Evolutionary conservation across 805 yeast genomes (phyloP), one percentile per base, ranked within the genome.

Genomic region (Hanseniaspora guilliermondii): DNA sequence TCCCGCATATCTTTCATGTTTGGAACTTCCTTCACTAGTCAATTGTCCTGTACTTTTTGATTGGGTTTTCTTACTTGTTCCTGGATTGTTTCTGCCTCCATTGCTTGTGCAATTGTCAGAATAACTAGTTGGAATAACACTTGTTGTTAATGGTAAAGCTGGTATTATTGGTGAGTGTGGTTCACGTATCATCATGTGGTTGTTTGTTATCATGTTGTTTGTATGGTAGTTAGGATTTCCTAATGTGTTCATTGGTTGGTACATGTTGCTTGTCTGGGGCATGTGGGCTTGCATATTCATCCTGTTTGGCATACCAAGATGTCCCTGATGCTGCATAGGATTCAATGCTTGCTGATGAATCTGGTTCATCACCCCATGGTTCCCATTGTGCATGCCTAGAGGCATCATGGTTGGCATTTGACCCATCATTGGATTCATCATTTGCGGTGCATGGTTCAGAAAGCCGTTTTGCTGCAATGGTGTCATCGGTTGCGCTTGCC

Each of bases 1-100:
- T 4, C 54, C 54, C 36, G 54, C 54, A 19, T 50, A 50, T 44
- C 46, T 42, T n/a, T 42, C 47, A n/a, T 42, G 47, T 6, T 27
- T 42, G 45, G 16, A 17, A n/a, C 38, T n/a, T 35, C 38, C 38
- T 21, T 38, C 25, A 21, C 41, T 9, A 25, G 41, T 12, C 41
- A 38, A 19, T 11, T 38, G 41, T 16, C 38, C 38, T 38, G 41
- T 38, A 16, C 22, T 38, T 19, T 38, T 21, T 1, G 40, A 21
- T 19, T 38, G 41, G 11, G 8, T 38, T 17, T 19, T 38, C 41
- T 38, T 38, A 25, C 19, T 19, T 14, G 22, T 8, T 7, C 24
- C 41, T 4, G 7, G 24, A 9, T 17, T 21, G 24, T 19, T 38
- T 38, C 41, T 19, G 14, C 7, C 14, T 14, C 16, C 22, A 19